These are phyloP conservation scores for Cardamine chenopodiifolia DNA, from an alignment of 345 rosid genomes.

Conservation along the genomic window DNA sequence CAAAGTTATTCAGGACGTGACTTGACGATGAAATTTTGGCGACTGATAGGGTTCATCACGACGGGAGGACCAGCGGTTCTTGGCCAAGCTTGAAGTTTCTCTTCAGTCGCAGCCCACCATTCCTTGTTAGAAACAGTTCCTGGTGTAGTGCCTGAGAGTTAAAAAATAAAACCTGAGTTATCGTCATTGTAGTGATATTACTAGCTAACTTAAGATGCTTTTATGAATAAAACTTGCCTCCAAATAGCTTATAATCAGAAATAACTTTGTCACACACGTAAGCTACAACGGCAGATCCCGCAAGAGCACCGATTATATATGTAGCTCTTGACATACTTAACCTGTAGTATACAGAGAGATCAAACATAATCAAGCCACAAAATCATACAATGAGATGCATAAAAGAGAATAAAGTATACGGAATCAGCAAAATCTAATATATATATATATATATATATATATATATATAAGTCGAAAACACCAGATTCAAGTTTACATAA, in stretches of 20 bases:
- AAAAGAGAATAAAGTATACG: not conserved
- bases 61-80: slow-evolving; percentile 93
- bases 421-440: not conserved
- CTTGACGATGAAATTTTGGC: slow-evolving; percentile 90
- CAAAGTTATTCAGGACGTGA: slow-evolving; percentile 42
- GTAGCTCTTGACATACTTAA: slow-evolving; percentile 40
- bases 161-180: not conserved
- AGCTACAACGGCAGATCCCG: slow-evolving; percentile 63
- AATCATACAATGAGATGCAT: not conserved
- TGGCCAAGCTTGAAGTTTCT: slow-evolving; percentile 94
- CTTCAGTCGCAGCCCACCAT: slow-evolving; percentile 87
- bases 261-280: slow-evolving; percentile 58
- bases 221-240: slow-evolving; percentile 45
- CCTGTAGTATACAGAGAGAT: not conserved
- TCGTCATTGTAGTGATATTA: not conserved
- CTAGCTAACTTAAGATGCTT: not conserved
- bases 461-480: not conserved
- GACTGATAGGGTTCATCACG: slow-evolving; percentile 92
- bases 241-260: slow-evolving; percentile 75
- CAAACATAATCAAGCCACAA: not conserved
- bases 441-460: no score
- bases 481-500: not conserved
- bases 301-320: slow-evolving; percentile 57
- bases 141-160: slow-evolving; percentile 61
- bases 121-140: slow-evolving; percentile 63